phyloP scores from a whole-genome alignment of 345 rosid species.

The Trapa bicornis region DNA sequence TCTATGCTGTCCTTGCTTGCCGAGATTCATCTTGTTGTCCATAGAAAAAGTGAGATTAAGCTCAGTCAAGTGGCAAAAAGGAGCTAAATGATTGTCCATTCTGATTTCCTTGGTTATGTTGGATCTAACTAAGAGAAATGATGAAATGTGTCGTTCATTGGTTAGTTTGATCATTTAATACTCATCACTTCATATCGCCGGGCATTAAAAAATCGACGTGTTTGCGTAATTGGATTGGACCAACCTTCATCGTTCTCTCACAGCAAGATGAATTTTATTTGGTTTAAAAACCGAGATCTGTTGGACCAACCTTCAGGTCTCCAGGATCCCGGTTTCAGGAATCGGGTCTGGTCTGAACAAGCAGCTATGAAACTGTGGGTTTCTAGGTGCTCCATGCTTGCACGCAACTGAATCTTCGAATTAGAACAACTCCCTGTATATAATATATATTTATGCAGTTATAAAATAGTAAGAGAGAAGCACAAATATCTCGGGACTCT shows the following conservation, averaged over 20 bases:
- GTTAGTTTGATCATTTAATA: not conserved
- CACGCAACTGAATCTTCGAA: slow-evolving; percentile 4
- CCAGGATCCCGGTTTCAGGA: not conserved
- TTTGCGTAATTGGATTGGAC: not conserved
- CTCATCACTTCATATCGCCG: not conserved
- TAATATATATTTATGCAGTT: not conserved
- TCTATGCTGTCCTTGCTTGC: not conserved
- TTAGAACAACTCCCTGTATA: not conserved
- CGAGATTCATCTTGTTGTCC: not conserved
- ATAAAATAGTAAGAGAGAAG: not conserved
- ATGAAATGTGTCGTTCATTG: not conserved
- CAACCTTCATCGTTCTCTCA: not conserved
- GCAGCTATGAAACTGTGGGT: not conserved
- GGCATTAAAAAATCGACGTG: not conserved
- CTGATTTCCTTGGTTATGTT: not conserved
- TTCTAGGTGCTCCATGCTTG: slow-evolving; percentile 3
- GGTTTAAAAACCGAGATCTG: too few relatives aligned
- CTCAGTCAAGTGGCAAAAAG: not conserved
- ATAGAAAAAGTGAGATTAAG: not conserved
- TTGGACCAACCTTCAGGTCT: not conserved
- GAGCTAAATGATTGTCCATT: not conserved
- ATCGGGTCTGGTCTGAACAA: not conserved
- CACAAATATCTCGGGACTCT: not conserved
- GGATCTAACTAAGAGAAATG: not conserved
- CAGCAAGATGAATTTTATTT: not conserved